Percentiles rank a stretch among this genome's conserved stretches.
Conservation (phyloP, 139 green algal species). For the Haematococcus sp. region DNA sequence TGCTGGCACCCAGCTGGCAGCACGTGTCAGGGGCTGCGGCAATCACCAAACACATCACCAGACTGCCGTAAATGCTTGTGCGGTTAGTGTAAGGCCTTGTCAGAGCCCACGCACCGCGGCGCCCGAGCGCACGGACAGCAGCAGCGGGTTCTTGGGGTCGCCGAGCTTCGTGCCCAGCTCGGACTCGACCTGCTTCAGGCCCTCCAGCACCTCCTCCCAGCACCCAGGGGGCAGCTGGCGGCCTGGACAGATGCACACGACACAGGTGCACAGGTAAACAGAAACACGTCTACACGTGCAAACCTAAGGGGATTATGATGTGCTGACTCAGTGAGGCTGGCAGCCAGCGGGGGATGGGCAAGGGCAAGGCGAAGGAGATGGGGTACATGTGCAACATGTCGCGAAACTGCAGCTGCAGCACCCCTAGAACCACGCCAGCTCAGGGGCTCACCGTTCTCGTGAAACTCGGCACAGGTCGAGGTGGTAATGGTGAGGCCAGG, state of each 20-base stretch:
- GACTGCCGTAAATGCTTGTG: no score
- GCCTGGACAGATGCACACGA: background rate
- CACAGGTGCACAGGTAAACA: background rate
- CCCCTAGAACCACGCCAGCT: no score
- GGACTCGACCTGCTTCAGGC: constrained; percentile 61
- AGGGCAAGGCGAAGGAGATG: background rate
- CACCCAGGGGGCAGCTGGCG: constrained; percentile 32
- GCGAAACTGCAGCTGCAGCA: background rate
- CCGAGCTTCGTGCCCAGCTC: constrained; percentile 67
- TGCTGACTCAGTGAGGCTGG: background rate
- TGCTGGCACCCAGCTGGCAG: no score
- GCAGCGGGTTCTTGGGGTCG: constrained; percentile 66
- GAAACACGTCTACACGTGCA: background rate
- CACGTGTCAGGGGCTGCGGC: no score
- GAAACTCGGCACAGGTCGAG: constrained; percentile 74
- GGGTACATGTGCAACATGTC: background rate
- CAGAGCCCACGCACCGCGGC: constrained; percentile 60
- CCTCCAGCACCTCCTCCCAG: constrained; percentile 65
- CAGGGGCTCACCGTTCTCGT: constrained; percentile 41
- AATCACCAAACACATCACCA: no score
- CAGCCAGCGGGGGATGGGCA: background rate
- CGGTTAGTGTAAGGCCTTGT: no score
- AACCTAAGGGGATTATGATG: background rate
- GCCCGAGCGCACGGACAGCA: constrained; percentile 87
- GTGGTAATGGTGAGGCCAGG: constrained; percentile 91